Evolutionary conservation across 2,329 filamentous ascomycete species (phyloP).

Genomic region (Zopfia rhizophila): DNA sequence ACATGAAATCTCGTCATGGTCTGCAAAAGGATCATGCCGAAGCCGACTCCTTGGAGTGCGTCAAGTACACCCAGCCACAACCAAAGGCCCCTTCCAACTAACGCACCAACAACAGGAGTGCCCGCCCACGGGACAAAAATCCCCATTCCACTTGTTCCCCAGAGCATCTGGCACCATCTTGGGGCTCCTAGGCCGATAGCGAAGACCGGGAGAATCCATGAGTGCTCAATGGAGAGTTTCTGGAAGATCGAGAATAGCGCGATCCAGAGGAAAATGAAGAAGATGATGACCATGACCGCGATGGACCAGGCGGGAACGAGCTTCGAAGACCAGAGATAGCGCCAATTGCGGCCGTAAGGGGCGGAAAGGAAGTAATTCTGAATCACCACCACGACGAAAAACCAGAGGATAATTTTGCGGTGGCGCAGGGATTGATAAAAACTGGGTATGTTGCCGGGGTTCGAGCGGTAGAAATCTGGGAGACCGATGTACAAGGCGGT

Average conservation of each 20-base stretch:
- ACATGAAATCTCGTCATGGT: conserved; percentile 74
- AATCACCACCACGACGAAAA: conserved; percentile 70
- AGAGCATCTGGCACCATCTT: conserved; percentile 74
- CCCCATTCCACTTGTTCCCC: conserved; percentile 70
- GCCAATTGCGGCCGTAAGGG: conserved; percentile 74
- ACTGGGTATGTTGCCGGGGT: conserved; percentile 70
- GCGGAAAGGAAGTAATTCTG: conserved; percentile 75
- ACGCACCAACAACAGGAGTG: conserved; percentile 62
- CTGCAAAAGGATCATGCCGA: conserved; percentile 74
- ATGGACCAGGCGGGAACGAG: conserved; percentile 68
- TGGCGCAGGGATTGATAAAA: conserved; percentile 72
- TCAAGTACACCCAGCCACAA: conserved; percentile 75
- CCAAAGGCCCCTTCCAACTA: conserved; percentile 69
- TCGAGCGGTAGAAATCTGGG: conserved; percentile 73
- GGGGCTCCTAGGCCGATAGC: conserved; percentile 73
- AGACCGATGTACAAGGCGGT: conserved; percentile 68
- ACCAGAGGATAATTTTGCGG: conserved; percentile 74
- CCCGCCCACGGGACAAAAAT: conserved; percentile 68
- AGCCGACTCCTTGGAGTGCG: conserved; percentile 71
- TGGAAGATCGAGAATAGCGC: conserved; percentile 63
- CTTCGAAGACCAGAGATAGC: conserved; percentile 68
- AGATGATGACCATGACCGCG: conserved; percentile 65
- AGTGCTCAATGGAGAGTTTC: conserved; percentile 67
- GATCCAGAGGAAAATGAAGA: conserved; percentile 68
- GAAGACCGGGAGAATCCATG: conserved; percentile 74